phyloP scores from a whole-genome alignment of 2,329 filamentous ascomycete genomes.

The Dothistroma septosporum region DNA sequence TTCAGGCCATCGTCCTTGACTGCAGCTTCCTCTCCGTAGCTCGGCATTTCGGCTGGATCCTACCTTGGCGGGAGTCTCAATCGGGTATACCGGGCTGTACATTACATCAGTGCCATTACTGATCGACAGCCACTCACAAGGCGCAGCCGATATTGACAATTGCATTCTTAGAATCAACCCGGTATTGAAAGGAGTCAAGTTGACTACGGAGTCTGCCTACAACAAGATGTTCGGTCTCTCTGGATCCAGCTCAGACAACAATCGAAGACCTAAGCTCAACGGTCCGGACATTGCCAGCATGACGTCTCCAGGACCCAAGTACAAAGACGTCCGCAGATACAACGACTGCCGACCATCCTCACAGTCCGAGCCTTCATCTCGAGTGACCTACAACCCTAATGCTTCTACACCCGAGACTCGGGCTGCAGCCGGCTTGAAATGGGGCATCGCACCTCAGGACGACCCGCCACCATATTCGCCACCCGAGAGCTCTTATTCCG shows the following conservation, averaged over 20 bases:
- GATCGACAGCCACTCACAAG: background rate
- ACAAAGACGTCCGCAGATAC: background rate
- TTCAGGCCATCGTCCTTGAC: no score
- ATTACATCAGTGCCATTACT: background rate
- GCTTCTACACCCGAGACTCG: background rate
- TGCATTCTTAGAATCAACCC: background rate
- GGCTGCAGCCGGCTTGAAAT: slow-evolving; percentile 11
- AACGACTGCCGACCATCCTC: background rate
- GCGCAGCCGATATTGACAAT: background rate
- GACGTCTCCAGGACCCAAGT: background rate
- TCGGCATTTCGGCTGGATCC: background rate
- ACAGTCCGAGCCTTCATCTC: background rate
- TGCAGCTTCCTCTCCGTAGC: background rate
- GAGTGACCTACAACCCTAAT: background rate
- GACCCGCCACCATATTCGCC: slow-evolving; percentile 2
- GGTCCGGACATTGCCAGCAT: background rate
- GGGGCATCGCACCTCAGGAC: slow-evolving; percentile 12
- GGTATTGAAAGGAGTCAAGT: background rate
- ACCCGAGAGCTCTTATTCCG: slow-evolving; percentile 9
- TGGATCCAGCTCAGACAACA: background rate
- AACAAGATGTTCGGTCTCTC: background rate
- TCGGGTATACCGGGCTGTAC: background rate
- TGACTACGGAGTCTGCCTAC: background rate
- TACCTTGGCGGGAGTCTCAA: background rate
- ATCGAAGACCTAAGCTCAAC: background rate